Evolutionary conservation across 129 eudicot species (phyloP), one percentile per base, ranked within the genome.

Genomic region (Lactuca saligna): DNA sequence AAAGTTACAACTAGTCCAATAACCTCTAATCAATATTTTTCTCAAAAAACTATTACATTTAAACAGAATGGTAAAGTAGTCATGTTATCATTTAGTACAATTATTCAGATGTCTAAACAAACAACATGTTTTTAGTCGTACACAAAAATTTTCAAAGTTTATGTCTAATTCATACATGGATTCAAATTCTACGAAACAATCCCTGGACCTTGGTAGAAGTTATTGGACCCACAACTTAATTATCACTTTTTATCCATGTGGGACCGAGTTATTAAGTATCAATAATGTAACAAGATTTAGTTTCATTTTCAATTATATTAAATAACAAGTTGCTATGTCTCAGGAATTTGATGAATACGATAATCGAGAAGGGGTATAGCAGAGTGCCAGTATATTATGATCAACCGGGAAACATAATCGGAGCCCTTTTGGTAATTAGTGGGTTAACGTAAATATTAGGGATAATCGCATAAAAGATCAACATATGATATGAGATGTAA

Each of bases 361-460:
- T 91, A 54, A 69, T 87, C 58, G 95, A 84, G 68, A 87, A 82
- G 71, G 95, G 97, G 8, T 86, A 87, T 70, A 90, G 97, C 80
- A 81, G 97, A 63, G 86, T 91, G 61, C 95, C 95, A 11, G 97
- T 91, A 50, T 87, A 91, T 69, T 81, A 85, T 49, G 97, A 87
- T 74, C 86, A 91, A 71, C 89, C 88, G 25, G 81, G 79, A 61
- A 91, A 91, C 71, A 77, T 91, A 65, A 82, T 91, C 53, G 95
- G 95, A 61, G 80, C 83, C 55, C 73, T 91, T 62, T 82, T 90
- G 88, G 97, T 86, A 83, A 61, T 17, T 57, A 69, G 15, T 46
- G 12, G 12, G 1, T 46, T 46, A 4, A 42, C 0, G 10, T 42
- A 42, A 2, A 42, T 42, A 42, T 42, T 25, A 1, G 29, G 29